Conservation (phyloP, 768 basidiomycete genomes). For the Auriculariales sp. region DNA sequence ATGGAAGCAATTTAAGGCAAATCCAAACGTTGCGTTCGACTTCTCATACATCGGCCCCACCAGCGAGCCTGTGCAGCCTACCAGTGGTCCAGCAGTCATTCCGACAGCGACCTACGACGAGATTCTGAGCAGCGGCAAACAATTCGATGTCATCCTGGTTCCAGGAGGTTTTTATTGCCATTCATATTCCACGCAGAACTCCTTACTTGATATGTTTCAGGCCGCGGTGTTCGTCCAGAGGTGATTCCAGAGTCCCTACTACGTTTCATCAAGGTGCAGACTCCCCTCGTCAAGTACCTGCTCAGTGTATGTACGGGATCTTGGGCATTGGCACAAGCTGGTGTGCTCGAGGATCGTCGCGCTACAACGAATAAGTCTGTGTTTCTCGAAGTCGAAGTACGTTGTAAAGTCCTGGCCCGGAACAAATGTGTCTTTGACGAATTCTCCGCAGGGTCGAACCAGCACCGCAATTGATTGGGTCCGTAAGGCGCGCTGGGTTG, state of each 20-base stretch:
- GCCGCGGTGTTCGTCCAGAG: background rate
- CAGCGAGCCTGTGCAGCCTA: background rate
- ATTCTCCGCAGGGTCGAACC: conserved; percentile 8
- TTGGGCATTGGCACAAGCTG: background rate
- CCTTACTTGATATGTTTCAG: background rate
- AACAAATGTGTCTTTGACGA: background rate
- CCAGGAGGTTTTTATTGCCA: background rate
- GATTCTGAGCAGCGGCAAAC: background rate
- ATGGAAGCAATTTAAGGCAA: too few relatives aligned
- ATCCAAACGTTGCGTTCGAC: background rate
- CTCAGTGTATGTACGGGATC: background rate
- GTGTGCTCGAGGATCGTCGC: background rate
- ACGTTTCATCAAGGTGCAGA: background rate
- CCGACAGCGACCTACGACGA: background rate
- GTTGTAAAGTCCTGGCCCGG: too few relatives aligned
- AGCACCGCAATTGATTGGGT: conserved; percentile 27
- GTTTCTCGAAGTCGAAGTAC: background rate
- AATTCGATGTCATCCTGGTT: background rate
- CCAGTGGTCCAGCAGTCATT: background rate
- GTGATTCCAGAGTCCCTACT: background rate
- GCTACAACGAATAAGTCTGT: background rate
- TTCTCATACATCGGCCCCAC: background rate
- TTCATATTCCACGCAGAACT: background rate
- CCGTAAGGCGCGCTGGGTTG: conserved; percentile 30
- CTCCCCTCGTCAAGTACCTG: background rate